Base-by-base conservation (phyloP, 441 rosid genomes). In the Adansonia rubrostipa region DNA sequence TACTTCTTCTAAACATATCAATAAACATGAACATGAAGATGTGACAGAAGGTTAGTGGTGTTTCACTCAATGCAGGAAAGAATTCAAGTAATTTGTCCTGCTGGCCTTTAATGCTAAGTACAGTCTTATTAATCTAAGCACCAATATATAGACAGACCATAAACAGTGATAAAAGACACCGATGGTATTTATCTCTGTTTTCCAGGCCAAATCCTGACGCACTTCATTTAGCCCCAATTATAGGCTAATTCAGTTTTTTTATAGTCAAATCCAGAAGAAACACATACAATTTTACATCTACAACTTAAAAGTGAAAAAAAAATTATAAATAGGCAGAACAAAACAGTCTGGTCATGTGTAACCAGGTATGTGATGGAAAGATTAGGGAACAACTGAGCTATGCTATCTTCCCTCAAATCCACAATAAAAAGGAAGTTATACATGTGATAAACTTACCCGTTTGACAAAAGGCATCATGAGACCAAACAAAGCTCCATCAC, bases 381-480 rank as follows among this genome's bases (percentile, higher is more conserved):
- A 19, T 67, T 44, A 19, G 53, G 54, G 15, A 11, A 4, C 36
- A 10, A 9, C 15, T 20, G 2, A 44, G 51, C 51, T 44, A n/a
- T 17, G 71, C 15, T 44, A 66, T 17, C 71, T 44, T 66, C 24
- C 24, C 45, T 6, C 5, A 15, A 40, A 69, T 22, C 28, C 40
- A 68, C 40, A 1, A 10, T 2, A 33, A 69, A 22, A 11, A 15
- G 7, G 3, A 57, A 57, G 11, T 56, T 8, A 58, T 6, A 71
- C 13, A 14, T 8, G 44, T 17, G 60, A 71, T 66, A 40, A 86
- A 17, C 94, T 87, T 87, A 91, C 98, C 17, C 85, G 93, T 80
- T 93, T 93, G 47, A 95, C 98, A 17, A 95, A 95, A 74, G 97
- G 51, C 51, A 47, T 47, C 51, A 47, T 47, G 13, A 47, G 51